Evolutionary conservation across 1,284 basidiomycete genomes (phyloP), one percentile per base, ranked within the genome.

Genomic region (Austroboletus niveus): DNA sequence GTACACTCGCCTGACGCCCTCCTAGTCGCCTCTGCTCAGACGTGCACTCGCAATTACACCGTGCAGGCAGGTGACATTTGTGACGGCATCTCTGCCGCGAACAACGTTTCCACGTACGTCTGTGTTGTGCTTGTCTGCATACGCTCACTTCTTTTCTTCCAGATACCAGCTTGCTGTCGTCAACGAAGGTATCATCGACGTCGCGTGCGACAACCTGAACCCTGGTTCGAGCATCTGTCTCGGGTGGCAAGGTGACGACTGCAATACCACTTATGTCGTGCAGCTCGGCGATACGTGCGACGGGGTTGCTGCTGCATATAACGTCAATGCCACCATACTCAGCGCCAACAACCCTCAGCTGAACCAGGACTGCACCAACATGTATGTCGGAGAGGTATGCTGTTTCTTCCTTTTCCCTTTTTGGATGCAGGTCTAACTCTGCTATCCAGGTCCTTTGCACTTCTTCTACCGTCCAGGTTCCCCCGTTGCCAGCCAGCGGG

Each of bases 131-230:
- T 45, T 36, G 4, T 34, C 7, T 48, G 42, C 32, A 2, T 15
- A 10, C 22, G 15, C 42, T 53, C 45, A 47, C 42, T 8, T 8
- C 15, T 11, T 6, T 9, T 49, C n/a, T 57, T 5, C 22, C 22
- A 87, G 85, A 17, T 90, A 84, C 72, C 87, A 91, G 69, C 79
- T 91, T 45, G 79, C 82, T 3, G 76, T 75, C 12, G 71, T 81
- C 59, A 91, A 90, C 69, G 50, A 70, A 0, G 62, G 56, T 48
- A 59, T 63, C 51, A 79, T 87, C 57, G 70, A 89, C 60, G 14
- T 60, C 1, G 45, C 42, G 4, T 90, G 89, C 73, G 61, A 66
- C 59, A 86, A 88, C 66, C 79, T 90, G 52, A 42, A 59, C 4
- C 69, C 77, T 6, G 80, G 79, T 36, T 49, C 71, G 27, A 59